These are phyloP conservation scores for Didymella glomerata DNA, from an alignment of 2,329 filamentous ascomycete species.

Conservation along the genomic window DNA sequence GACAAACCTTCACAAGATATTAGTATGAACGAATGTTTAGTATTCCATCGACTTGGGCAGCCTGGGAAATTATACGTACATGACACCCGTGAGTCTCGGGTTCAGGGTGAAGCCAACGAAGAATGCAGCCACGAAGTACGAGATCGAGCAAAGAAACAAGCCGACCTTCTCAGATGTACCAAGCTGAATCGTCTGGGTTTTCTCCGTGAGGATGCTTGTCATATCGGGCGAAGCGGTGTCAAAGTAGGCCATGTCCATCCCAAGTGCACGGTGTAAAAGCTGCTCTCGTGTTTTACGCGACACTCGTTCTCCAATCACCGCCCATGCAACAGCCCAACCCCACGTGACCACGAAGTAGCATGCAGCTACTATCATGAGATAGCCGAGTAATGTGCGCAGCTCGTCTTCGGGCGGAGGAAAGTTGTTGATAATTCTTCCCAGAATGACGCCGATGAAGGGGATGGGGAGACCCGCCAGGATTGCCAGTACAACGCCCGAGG, in stretches of 20 bases:
- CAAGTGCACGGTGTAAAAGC: conserved; percentile 58
- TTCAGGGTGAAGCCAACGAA: conserved; percentile 57
- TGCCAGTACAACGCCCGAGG: conserved; percentile 52
- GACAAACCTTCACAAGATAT: conserved; percentile 39
- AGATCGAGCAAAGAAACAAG: conserved; percentile 57
- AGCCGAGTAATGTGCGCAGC: conserved; percentile 51
- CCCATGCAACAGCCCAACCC: conserved; percentile 60
- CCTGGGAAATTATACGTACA: conserved; percentile 32
- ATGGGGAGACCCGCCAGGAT: conserved; percentile 41
- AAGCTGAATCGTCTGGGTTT: conserved; percentile 57
- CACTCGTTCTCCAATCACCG: conserved; percentile 60
- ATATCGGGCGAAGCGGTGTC: conserved; percentile 61
- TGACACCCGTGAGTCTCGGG: conserved; percentile 53
- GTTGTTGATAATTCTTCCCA: conserved; percentile 59
- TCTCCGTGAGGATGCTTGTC: conserved; percentile 56
- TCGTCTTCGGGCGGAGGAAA: conserved; percentile 60
- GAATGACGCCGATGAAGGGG: conserved; percentile 68
- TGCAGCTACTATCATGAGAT: conserved; percentile 57
- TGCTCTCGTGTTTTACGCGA: conserved; percentile 57
- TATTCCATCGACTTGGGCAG: not conserved
- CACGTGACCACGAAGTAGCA: conserved; percentile 61
- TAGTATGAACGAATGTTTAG: not conserved
- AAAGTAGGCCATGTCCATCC: conserved; percentile 62
- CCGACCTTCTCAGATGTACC: conserved; percentile 59
- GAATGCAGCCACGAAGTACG: conserved; percentile 57